Percentiles rank a stretch among this genome's conserved stretches.
phyloP scores from a whole-genome alignment of 345 rosid species.

The Salix arbutifolia region DNA sequence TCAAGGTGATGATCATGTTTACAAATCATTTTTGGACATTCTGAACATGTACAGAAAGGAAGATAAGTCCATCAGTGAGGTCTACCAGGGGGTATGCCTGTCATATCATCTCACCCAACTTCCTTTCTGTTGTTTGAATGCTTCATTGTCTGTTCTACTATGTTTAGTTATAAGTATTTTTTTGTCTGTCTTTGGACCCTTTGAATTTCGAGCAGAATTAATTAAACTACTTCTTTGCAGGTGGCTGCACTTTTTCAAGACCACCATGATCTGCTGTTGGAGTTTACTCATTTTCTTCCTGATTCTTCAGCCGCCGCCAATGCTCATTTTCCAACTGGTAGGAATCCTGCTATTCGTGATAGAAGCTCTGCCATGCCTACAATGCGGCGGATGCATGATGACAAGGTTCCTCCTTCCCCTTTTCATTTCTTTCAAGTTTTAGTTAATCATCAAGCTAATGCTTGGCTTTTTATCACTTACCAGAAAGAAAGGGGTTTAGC shows the following conservation, averaged over 20 bases:
- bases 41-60: constrained; percentile 35
- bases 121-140: not conserved
- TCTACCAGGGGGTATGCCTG: constrained; percentile 29
- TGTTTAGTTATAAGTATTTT: not conserved
- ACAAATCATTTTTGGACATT: constrained; percentile 31
- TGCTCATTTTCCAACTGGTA: constrained; percentile 43
- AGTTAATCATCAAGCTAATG: constrained; percentile 22
- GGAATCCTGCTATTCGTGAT: constrained; percentile 54
- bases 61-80: constrained; percentile 33
- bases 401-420: constrained; percentile 52
- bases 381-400: constrained; percentile 46
- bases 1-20: constrained; percentile 29
- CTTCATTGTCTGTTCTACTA: not conserved
- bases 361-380: constrained; percentile 59
- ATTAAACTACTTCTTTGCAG: constrained; percentile 36
- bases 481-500: constrained; percentile 66
- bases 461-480: constrained; percentile 21
- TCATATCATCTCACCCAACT: constrained; percentile 1
- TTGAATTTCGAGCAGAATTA: constrained; percentile 1
- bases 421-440: not conserved
- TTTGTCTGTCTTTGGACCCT: not conserved
- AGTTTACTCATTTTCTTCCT: constrained; percentile 91
- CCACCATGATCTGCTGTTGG: constrained; percentile 80
- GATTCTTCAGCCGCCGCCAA: constrained; percentile 66
- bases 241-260: constrained; percentile 81